Evolutionary conservation across 305 asterid species (phyloP), one percentile per base, ranked within the genome.

Genomic region (Fraxinus xanthoxyloides): DNA sequence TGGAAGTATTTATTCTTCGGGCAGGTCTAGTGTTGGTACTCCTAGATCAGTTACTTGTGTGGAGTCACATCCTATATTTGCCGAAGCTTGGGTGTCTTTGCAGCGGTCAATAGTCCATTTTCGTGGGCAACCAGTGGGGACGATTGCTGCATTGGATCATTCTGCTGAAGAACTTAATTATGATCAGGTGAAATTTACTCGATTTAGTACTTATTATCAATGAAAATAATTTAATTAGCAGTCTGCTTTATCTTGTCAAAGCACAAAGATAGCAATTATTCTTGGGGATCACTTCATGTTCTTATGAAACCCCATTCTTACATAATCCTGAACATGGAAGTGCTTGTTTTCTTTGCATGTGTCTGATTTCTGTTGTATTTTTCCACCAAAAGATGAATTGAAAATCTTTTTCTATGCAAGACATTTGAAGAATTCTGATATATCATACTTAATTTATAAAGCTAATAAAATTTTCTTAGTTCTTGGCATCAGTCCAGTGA

Each of bases 31-130:
- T 23, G 74, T 90, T 30, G 87, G 93, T 87, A 92, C 96, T 7
- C 98, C 99, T 3, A 88, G 97, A 48, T 95, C 99, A 13, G 83
- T 79, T 80, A 78, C 48, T 72, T 84, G 91, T 73, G 91, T 90
- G 70, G 97, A 94, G 89, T 79, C 93, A 0, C 98, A 95, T 59
- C 97, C 97, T 8, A 81, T 93, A 2, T 90, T 95, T 65, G 86
- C 95, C 0, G 99, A 95, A 83, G 99, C 99, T 0, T 95, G 99
- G 99, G 93, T 82, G 32, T 87, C 97, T 56, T 87, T 95, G 92
- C 94, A 95, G 80, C 89, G 90, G 1, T 93, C 99, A 0, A 80
- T 88, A 12, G 98, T 95, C 77, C 89, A 91, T 83, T 95, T 93
- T 82, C 93, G 93, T 0, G 93, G 90, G 24, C 95, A 90, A 79